These are phyloP conservation scores for Erigeron canadensis DNA, from an alignment of 129 eudicot species.

Conservation along the genomic window DNA sequence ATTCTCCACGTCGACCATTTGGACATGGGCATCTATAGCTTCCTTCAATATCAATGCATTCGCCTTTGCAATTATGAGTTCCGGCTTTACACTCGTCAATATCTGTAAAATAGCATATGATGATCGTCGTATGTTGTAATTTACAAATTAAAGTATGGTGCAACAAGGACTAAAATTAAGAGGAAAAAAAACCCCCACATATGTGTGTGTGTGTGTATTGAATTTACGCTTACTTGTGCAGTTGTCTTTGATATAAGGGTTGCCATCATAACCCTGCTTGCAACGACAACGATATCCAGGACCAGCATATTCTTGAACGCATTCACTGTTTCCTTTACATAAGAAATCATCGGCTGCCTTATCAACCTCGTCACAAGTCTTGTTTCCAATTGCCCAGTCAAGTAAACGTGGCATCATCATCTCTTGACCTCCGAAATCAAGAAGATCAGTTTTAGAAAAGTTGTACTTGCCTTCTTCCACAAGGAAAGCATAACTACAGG, in stretches of 20 bases:
- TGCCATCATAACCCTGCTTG: no score
- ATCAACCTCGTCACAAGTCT: slow-evolving; percentile 3
- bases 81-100: slow-evolving; percentile 20
- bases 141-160: neutral
- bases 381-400: slow-evolving; percentile 42
- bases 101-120: neutral
- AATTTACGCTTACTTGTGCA: slow-evolving; percentile 29
- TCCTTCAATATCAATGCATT: slow-evolving; percentile 30
- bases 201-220: no score
- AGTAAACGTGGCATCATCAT: slow-evolving; percentile 35
- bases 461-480: slow-evolving; percentile 8
- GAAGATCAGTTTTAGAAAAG: slow-evolving; percentile 4
- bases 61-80: neutral
- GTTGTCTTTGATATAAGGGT: no score
- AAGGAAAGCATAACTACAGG: slow-evolving; percentile 39
- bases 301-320: slow-evolving; percentile 8
- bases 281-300: no score
- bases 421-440: neutral
- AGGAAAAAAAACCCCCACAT: neutral
- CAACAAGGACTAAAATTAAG: neutral
- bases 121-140: neutral
- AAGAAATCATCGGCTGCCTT: neutral
- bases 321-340: slow-evolving; percentile 31
- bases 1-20: slow-evolving; percentile 35
- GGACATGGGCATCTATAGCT: slow-evolving; percentile 31